Evolutionary conservation across 306 rosid genomes (phyloP).

Genomic region (Alnus rubra): DNA sequence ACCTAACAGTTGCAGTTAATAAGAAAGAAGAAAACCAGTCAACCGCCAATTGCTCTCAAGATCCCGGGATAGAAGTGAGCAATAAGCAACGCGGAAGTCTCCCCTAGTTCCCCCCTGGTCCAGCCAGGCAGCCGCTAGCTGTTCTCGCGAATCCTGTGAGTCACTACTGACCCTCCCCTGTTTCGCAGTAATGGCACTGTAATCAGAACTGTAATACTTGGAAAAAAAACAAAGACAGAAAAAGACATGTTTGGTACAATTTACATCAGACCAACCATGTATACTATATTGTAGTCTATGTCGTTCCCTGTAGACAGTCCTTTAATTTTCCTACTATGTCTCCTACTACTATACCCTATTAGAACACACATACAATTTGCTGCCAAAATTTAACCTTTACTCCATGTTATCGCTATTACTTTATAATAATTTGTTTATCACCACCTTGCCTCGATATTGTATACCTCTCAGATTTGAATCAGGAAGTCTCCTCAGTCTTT

Average conservation of each 20-base stretch:
- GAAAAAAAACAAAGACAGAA: neutral
- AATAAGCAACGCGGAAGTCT: slow-evolving; percentile 13
- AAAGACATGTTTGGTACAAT: neutral
- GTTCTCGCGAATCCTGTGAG: slow-evolving; percentile 29
- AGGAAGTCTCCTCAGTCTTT: slow-evolving; percentile 51
- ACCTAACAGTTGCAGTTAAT: neutral
- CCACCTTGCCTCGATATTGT: slow-evolving; percentile 51
- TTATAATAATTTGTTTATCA: slow-evolving; percentile 38
- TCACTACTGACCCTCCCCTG: neutral
- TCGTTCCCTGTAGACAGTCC: neutral
- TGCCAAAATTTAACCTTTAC: neutral
- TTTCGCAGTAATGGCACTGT: neutral
- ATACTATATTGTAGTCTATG: neutral
- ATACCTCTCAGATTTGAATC: slow-evolving; percentile 63
- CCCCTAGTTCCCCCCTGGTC: neutral
- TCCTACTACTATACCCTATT: neutral
- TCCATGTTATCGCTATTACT: slow-evolving; percentile 8
- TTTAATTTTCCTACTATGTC: neutral
- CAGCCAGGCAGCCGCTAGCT: slow-evolving; percentile 5
- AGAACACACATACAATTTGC: neutral
- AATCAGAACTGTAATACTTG: neutral
- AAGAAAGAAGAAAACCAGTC: neutral
- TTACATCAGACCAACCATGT: neutral
- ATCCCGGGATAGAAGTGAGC: slow-evolving; percentile 35
- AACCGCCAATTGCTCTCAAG: neutral